phyloP scores from a whole-genome alignment of 1,284 basidiomycete species.

The Leccinum angustisporum region DNA sequence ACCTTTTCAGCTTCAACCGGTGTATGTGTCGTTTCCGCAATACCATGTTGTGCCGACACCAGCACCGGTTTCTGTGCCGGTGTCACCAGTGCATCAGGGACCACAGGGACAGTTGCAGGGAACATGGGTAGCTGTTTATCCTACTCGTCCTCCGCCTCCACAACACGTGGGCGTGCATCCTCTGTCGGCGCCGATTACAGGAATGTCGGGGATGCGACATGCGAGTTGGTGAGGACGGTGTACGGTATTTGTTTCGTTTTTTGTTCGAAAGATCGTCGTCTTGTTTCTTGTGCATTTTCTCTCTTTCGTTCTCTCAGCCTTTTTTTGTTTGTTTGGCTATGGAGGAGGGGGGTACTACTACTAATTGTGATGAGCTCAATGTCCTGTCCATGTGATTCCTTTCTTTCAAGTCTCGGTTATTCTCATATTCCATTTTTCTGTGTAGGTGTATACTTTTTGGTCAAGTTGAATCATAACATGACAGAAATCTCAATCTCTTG shows the following conservation, averaged over 20 bases:
- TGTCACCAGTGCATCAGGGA: conserved; percentile 13
- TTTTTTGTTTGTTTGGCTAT: conserved; percentile 13
- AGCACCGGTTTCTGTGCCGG: too few species aligned
- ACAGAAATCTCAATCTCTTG: neutral
- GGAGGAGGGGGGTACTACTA: conserved; percentile 23
- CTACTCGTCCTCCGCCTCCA: conserved; percentile 10
- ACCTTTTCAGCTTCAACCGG: conserved; percentile 19
- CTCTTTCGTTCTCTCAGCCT: neutral
- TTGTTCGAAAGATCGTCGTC: neutral
- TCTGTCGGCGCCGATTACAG: conserved; percentile 21
- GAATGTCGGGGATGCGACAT: conserved; percentile 27
- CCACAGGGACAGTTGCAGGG: conserved; percentile 13
- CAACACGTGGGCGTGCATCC: conserved; percentile 22
- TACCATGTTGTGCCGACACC: conserved; percentile 13
- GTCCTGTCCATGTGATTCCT: conserved; percentile 9
- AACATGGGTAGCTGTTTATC: conserved; percentile 28
- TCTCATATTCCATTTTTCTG: neutral
- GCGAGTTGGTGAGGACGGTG: conserved; percentile 23
- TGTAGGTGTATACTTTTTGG: neutral
- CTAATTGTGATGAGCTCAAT: conserved; percentile 3
- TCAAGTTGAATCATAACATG: neutral
- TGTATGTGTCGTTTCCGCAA: conserved; percentile 27
- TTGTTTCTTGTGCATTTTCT: neutral
- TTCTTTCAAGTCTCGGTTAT: neutral
- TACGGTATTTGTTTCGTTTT: neutral